phyloP scores from a whole-genome alignment of 371 early-diverging fungal species.

The Encephalitozoon hellem region DNA sequence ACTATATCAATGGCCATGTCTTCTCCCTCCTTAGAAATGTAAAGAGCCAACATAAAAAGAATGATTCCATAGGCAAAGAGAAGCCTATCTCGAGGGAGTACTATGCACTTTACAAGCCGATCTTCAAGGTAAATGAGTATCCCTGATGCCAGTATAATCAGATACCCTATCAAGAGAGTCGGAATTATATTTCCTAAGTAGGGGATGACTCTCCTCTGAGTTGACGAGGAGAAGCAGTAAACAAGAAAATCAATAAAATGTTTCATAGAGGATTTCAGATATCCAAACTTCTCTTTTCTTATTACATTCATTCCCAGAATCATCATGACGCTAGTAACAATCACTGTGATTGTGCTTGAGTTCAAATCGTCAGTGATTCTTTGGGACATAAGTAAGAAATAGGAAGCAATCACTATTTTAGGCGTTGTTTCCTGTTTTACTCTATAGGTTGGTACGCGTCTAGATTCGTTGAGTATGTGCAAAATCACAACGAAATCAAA shows the following conservation, averaged over 20 bases:
- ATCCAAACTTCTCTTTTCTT: not conserved
- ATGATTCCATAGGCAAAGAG: not conserved
- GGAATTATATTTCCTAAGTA: not conserved
- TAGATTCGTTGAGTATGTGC: not conserved
- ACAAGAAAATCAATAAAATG: not conserved
- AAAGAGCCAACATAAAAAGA: not conserved
- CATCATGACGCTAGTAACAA: not conserved
- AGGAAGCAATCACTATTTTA: not conserved
- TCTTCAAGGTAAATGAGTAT: not conserved
- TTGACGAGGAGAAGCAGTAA: not conserved
- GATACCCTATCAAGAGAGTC: not conserved
- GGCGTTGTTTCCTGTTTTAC: not conserved
- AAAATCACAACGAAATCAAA: not conserved
- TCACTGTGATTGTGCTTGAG: not conserved
- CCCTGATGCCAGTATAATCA: not conserved
- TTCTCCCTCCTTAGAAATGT: not conserved
- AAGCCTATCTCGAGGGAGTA: not conserved
- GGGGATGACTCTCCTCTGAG: not conserved
- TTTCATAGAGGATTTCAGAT: not conserved
- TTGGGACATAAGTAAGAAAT: not conserved
- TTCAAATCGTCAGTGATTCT: not conserved
- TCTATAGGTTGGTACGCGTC: not conserved
- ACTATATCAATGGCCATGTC: not conserved
- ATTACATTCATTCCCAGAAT: not conserved
- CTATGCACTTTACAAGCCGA: not conserved